Base-by-base conservation (phyloP, 2,329 filamentous ascomycete species). In the Pseudodiploospora longispora region DNA sequence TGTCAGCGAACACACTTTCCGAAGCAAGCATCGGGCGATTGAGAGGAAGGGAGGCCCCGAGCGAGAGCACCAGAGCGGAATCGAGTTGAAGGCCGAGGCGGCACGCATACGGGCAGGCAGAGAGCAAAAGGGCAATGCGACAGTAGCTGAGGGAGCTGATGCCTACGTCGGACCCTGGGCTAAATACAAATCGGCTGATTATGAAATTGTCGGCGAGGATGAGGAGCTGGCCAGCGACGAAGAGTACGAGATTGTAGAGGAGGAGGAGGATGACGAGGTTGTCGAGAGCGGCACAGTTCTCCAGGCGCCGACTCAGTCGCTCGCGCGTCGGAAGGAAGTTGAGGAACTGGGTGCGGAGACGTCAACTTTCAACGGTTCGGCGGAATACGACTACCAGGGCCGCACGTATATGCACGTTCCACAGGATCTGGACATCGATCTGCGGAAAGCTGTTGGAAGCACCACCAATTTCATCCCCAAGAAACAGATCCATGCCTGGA, bases 371-470 rank as follows among this genome's bases (percentile, higher is more conserved):
- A 85, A 95, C 58, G 93, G 90, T 50, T 76, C 76, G 35, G 74
- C 86, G 59, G 73, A 93, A 66, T 84, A 82, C 70, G 93, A 98
- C 63, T 98, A 98, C 69, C 86, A 94, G 62, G 93, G 93, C 39
- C 76, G 93, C 52, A 95, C 91, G 31, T 98, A 95, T 63, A 96
- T 98, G 91, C 93, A 98, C 66, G 76, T 97, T 38, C 93, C 93
- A 4, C 89, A 88, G 62, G 90, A 95, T 61, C 69, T 95, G 66
- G 87, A 88, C 59, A 72, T 95, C 61, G 86, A 95, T 60, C 72
- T 98, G 55, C 78, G 75, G 51, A 94, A 93, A 66, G 88, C 94
- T 48, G 64, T 74, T 37, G 87, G 86, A 55, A 89, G 83, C 58
- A 66, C 79, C 59, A 90, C 90, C 60, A 97, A 95, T 64, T 98